phyloP scores from a whole-genome alignment of 495 filamentous ascomycete species.

The Pyronema domesticum region DNA sequence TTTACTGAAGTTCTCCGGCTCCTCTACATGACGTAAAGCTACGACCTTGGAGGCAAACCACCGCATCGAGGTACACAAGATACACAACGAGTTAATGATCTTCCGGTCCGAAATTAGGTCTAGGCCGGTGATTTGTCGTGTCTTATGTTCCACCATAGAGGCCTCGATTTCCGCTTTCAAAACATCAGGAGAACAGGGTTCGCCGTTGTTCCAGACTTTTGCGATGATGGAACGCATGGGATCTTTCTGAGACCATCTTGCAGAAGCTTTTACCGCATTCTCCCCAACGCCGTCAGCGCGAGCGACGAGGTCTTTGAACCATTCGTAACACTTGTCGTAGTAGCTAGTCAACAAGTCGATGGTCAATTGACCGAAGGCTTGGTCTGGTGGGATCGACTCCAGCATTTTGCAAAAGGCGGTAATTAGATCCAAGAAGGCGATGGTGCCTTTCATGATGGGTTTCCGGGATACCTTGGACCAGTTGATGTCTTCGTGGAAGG shows the following conservation, averaged over 20 bases:
- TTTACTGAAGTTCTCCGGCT: slow-evolving; percentile 20
- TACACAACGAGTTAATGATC: slow-evolving; percentile 60
- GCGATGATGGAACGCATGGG: slow-evolving; percentile 12
- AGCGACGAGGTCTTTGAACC: slow-evolving; percentile 48
- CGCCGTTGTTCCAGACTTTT: slow-evolving; percentile 9
- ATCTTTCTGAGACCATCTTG: slow-evolving; percentile 17
- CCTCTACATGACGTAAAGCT: slow-evolving; percentile 55
- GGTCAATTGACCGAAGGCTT: slow-evolving; percentile 79
- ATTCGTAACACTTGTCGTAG: slow-evolving; percentile 75
- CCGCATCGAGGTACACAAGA: slow-evolving; percentile 93
- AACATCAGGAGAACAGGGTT: slow-evolving; percentile 3
- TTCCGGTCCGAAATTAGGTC: slow-evolving; percentile 77
- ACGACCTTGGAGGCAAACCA: slow-evolving; percentile 73
- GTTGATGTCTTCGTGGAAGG: slow-evolving; percentile 70
- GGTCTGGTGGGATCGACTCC: slow-evolving; percentile 86
- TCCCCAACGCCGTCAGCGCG: slow-evolving; percentile 9
- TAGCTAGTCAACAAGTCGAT: slow-evolving; percentile 79
- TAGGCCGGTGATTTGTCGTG: slow-evolving; percentile 44
- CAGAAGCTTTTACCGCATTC: slow-evolving; percentile 18
- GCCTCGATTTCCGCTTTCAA: slow-evolving; percentile 10
- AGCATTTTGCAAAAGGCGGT: slow-evolving; percentile 87
- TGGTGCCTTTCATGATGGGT: slow-evolving; percentile 85
- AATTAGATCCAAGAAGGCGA: slow-evolving; percentile 70
- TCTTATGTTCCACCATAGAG: slow-evolving; percentile 36
- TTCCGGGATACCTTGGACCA: slow-evolving; percentile 61